phyloP scores from a whole-genome alignment of 23 red algal genomes.

The Gracilaria domingensis region DNA sequence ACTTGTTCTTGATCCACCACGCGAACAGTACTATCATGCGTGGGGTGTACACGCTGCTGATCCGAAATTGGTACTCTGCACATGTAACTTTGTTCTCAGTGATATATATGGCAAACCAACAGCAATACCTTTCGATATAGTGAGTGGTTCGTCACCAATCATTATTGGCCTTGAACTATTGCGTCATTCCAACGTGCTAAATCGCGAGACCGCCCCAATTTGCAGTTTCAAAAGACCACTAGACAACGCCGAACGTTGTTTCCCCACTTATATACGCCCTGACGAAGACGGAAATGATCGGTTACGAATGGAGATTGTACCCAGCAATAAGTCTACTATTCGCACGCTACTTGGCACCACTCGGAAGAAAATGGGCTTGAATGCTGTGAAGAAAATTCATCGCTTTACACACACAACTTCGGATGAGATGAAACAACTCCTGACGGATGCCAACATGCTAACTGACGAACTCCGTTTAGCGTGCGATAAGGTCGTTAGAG shows the following conservation, averaged over 20 bases:
- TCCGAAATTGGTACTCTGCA: slow-evolving; percentile 1
- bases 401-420: slow-evolving; percentile 25
- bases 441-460: neutral
- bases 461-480: neutral
- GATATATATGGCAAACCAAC: slow-evolving; percentile 20
- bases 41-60: slow-evolving; percentile 10
- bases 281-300: neutral
- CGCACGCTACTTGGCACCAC: neutral
- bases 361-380: neutral
- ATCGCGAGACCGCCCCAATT: neutral
- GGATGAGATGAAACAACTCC: slow-evolving; percentile 8
- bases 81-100: slow-evolving; percentile 22
- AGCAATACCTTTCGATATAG: slow-evolving; percentile 19
- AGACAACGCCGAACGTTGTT: neutral
- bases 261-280: slow-evolving; percentile 25
- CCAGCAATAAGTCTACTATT: neutral
- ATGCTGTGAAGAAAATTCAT: slow-evolving; percentile 20
- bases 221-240: slow-evolving; percentile 11
- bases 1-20: slow-evolving; percentile 24
- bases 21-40: slow-evolving; percentile 18
- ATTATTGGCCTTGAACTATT: slow-evolving; percentile 36
- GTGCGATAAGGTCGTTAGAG: neutral
- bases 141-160: slow-evolving; percentile 1
- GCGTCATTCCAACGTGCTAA: neutral
- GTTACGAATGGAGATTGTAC: slow-evolving; percentile 7